A percentile compares a stretch with the other conserved stretches of the same genome.
These are phyloP conservation scores for Selaginella tamariscina DNA, from an alignment of 75 land plant genomes.

Conservation along the genomic window DNA sequence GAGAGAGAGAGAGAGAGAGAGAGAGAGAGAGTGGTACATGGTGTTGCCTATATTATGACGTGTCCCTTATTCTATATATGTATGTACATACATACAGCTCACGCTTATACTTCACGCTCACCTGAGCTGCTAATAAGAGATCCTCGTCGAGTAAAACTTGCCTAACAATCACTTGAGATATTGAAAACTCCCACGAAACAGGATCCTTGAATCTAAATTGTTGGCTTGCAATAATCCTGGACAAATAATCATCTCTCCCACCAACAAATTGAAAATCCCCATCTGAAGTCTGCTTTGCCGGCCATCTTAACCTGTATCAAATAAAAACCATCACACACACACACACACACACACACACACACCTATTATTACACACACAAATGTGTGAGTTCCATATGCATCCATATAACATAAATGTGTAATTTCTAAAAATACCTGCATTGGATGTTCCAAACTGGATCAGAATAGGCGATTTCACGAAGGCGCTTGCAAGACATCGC, in stretches of 20 bases:
- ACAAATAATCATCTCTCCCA: slow-evolving; percentile 38
- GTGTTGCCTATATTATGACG: too few species aligned
- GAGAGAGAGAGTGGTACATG: too few species aligned
- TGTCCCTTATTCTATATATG: too few species aligned
- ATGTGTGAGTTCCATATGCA: neutral
- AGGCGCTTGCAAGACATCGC: slow-evolving; percentile 40
- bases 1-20: too few species aligned
- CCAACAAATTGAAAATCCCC: slow-evolving; percentile 20
- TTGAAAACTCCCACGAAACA: neutral
- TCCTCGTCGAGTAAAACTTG: slow-evolving; percentile 37
- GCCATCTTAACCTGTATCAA: slow-evolving; percentile 19
- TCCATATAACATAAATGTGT: neutral
- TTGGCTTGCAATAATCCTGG: slow-evolving; percentile 28
- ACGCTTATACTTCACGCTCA: neutral
- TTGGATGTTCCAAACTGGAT: slow-evolving; percentile 37
- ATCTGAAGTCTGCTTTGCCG: slow-evolving; percentile 17
- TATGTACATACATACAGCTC: too few species aligned
- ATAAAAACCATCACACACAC: neutral
- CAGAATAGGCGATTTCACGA: slow-evolving; percentile 39
- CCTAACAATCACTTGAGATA: slow-evolving; percentile 18
- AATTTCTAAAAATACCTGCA: slow-evolving; percentile 27
- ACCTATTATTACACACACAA: neutral
- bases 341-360: neutral
- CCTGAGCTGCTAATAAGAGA: slow-evolving; percentile 34
- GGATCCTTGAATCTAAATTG: slow-evolving; percentile 49